Base-by-base conservation (phyloP, 2,329 filamentous ascomycete genomes). In the Tolypocladium pustulatum region DNA sequence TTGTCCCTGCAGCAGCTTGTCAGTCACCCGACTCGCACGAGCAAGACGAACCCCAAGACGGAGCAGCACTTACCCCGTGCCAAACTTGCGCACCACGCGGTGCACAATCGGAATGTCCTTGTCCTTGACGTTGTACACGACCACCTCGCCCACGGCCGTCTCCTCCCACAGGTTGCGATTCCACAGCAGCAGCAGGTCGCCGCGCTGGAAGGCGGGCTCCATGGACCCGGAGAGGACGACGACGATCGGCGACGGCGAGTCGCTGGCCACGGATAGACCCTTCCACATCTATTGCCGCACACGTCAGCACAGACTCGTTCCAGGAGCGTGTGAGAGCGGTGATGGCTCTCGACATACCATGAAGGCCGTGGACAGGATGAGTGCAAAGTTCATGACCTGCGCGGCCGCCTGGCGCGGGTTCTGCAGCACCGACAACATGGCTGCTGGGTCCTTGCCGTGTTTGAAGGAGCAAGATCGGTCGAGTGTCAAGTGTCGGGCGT, bases 71-170 rank as follows among this genome's bases (percentile, higher is more conserved):
- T 68, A 82, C 78, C 84, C 84, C 36, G 67, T 67, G 27, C 85
- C 84, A 70, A 86, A 87, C 70, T 85, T 86, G 75, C 92, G 84
- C 58, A 97, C 88, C 12, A 97, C 83, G 56, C 94, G 81, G 77
- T 99, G 94, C 65, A 99, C 94, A 73, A 99, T 99, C 36, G 94
- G 94, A 63, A 99, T 97, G 65, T 96, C 90, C 79, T 97, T 99
- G 59, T 88, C 91, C 71, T 85, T 83, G 57, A 96, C 89, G 70
- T 96, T 96, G 75, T 85, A 85, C 12, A 85, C 82, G 10, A 85
- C 82, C n/a, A 85, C 71, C 64, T 82, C 79, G 61, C 80, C 80
- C 20, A 83, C 80, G 51, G 77, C 76, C 2, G 80, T 82, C 63
- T 84, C 81, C 57, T 75, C 71, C n/a, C 79, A 53, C 7, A 84